Base-by-base conservation (phyloP, 1,284 basidiomycete genomes). In the Leccinum pallidistipes region DNA sequence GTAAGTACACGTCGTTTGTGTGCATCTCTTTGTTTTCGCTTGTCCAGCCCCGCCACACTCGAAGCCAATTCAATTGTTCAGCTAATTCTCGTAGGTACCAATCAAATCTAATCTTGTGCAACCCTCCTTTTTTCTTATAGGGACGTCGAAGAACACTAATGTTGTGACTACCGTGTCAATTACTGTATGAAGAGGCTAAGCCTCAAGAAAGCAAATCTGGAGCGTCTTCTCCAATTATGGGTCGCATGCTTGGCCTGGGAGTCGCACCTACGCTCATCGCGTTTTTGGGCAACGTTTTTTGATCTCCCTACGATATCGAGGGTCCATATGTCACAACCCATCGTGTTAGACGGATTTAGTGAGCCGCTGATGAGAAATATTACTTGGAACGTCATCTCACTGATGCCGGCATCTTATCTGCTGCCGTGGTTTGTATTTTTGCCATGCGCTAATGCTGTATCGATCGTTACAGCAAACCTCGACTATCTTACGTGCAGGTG, bases 391-490 rank as follows among this genome's bases (percentile, higher is more conserved):
- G 38, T 6, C 18, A 14, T 31, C 50, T 9, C 38, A 2, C 18
- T 40, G n/a, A 9, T 50, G 62, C 65, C 43, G 65, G 67, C 67
- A 65, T 69, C 36, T 27, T 43, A 11, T 29, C 40, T 59, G 11
- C 56, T 61, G 29, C 66, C 60, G 54, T 55, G n/a, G 36, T 49
- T 36, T 38, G 14, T 29, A 16, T 50, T 57, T 18, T 52, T 38
- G 27, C 32, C 24, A 16, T 6, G 32, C 4, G 45, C 62, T 12
- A 45, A 45, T 50, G 43, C 24, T 57, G 16, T 31, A 50, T 27
- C 29, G 12, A 6, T 14, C 43, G 51, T 21, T 11, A 49, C 8
- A 21, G 50, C 36, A 56, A 64, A 5, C 18, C 27, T 34, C 16
- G 32, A 18, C 29, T 24, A 57, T 24, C 40, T 38, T 14, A 18